A percentile compares a stretch with the other conserved stretches of the same genome.
Conservation (phyloP, 2,329 filamentous ascomycete species). For the Teratosphaeria viscida region DNA sequence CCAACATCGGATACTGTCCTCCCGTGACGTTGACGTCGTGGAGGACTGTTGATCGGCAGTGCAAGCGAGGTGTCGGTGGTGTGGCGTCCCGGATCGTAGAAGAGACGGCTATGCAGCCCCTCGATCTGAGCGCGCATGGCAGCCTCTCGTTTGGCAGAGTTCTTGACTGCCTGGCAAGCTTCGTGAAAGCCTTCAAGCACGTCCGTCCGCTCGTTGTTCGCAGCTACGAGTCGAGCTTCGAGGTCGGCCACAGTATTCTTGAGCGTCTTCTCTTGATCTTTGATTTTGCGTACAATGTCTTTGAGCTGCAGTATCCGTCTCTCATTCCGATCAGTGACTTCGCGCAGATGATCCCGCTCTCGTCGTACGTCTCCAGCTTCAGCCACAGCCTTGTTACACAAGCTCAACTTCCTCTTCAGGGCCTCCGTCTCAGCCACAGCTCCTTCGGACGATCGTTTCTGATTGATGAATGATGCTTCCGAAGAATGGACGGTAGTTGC, state of each 20-base stretch:
- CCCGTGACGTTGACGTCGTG: not conserved
- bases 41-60: not conserved
- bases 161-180: constrained; percentile 22
- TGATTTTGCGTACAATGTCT: constrained; percentile 29
- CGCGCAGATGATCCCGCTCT: constrained; percentile 29
- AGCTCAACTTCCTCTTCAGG: constrained; percentile 29
- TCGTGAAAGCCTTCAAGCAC: constrained; percentile 23
- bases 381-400: constrained; percentile 24
- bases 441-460: constrained; percentile 19
- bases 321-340: constrained; percentile 26
- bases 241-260: constrained; percentile 30
- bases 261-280: constrained; percentile 26
- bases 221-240: constrained; percentile 28
- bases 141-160: constrained; percentile 17
- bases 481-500: constrained; percentile 13
- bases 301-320: constrained; percentile 30
- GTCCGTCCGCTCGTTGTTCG: constrained; percentile 33
- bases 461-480: constrained; percentile 18
- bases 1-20: constrained; percentile 2
- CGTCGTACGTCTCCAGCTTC: constrained; percentile 25
- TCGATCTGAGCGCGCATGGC: constrained; percentile 15
- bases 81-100: constrained; percentile 1
- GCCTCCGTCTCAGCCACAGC: constrained; percentile 26
- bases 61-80: constrained; percentile 1
- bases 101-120: constrained; percentile 3